Percentiles rank a stretch among this genome's conserved stretches.
Conservation (phyloP, 2,329 filamentous ascomycete genomes). For the Massarina eburnea region DNA sequence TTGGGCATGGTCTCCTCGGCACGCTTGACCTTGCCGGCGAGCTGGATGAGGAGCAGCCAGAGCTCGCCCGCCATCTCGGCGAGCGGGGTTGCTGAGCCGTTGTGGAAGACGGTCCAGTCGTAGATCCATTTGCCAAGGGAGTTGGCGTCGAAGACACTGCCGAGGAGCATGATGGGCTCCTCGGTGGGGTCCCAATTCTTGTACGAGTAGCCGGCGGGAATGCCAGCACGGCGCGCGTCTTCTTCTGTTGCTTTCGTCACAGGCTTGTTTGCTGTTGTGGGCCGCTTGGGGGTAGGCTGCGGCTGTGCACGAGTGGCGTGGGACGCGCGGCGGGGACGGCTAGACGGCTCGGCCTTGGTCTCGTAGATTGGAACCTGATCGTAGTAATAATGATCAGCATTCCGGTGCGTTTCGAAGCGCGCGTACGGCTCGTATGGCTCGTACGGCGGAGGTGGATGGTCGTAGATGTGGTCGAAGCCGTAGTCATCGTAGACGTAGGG, state of each 20-base stretch:
- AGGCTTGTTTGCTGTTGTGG: constrained; percentile 36
- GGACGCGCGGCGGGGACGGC: constrained; percentile 57
- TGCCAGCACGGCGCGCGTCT: constrained; percentile 64
- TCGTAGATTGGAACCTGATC: constrained; percentile 53
- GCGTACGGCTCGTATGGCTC: constrained; percentile 50
- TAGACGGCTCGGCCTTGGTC: constrained; percentile 46
- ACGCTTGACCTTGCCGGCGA: constrained; percentile 90
- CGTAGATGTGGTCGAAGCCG: constrained; percentile 47
- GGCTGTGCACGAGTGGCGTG: constrained; percentile 50
- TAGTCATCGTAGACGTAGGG: constrained; percentile 47
- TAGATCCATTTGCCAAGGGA: constrained; percentile 99
- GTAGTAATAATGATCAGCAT: constrained; percentile 57
- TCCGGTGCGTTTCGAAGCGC: constrained; percentile 57
- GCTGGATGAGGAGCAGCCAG: constrained; percentile 91
- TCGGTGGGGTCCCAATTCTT: constrained; percentile 99
- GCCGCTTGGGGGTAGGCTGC: constrained; percentile 45
- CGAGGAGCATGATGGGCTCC: constrained; percentile 89
- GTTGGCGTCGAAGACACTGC: constrained; percentile 96
- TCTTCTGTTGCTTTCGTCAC: constrained; percentile 62
- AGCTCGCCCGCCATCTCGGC: constrained; percentile 91
- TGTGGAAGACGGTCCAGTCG: constrained; percentile 95
- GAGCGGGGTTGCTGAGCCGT: constrained; percentile 79
- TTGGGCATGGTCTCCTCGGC: constrained; percentile 75
- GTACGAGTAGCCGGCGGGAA: constrained; percentile 86
- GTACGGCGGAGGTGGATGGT: constrained; percentile 47